Percentiles rank a stretch among this genome's conserved stretches.
phyloP scores from a whole-genome alignment of 495 filamentous ascomycete species.

The Annulohypoxylon bovei region DNA sequence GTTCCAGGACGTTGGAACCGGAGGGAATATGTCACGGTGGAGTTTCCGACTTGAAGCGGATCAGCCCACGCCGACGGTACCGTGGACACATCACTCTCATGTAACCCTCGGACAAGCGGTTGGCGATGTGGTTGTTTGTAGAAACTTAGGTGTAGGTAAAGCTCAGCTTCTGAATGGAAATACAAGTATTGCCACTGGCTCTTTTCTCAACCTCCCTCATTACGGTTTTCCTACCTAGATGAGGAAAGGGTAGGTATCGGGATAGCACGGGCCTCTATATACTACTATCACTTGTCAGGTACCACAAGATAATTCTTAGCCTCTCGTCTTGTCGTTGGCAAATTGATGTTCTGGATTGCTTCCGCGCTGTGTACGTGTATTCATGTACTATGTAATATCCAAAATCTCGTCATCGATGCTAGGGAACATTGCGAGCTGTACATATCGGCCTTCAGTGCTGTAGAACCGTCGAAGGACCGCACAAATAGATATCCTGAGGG shows the following conservation, averaged over 20 bases:
- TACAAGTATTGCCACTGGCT: conserved; percentile 30
- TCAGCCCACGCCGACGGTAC: conserved; percentile 28
- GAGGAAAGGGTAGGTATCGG: conserved; percentile 22
- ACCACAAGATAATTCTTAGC: conserved; percentile 30
- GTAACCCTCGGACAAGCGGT: conserved; percentile 27
- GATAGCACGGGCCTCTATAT: conserved; percentile 39
- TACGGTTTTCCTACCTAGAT: conserved; percentile 34
- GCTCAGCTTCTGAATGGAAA: conserved; percentile 8
- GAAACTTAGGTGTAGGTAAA: neutral
- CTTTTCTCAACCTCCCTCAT: conserved; percentile 34
- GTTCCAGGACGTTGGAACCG: conserved; percentile 37
- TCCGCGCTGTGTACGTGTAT: conserved; percentile 26
- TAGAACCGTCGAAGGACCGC: conserved; percentile 6
- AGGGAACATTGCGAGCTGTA: neutral
- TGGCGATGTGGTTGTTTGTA: conserved; percentile 16
- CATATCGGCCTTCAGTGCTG: neutral
- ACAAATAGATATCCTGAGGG: neutral
- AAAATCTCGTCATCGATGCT: conserved; percentile 2
- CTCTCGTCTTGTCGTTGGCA: conserved; percentile 19
- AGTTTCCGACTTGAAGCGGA: conserved; percentile 19
- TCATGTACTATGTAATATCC: neutral
- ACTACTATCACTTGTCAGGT: conserved; percentile 38
- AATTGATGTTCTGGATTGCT: conserved; percentile 34
- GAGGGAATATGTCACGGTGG: conserved; percentile 29
- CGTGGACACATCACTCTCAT: conserved; percentile 8